Evolutionary conservation across 768 basidiomycete species (phyloP).

Genomic region (Cubamyces lactineus): DNA sequence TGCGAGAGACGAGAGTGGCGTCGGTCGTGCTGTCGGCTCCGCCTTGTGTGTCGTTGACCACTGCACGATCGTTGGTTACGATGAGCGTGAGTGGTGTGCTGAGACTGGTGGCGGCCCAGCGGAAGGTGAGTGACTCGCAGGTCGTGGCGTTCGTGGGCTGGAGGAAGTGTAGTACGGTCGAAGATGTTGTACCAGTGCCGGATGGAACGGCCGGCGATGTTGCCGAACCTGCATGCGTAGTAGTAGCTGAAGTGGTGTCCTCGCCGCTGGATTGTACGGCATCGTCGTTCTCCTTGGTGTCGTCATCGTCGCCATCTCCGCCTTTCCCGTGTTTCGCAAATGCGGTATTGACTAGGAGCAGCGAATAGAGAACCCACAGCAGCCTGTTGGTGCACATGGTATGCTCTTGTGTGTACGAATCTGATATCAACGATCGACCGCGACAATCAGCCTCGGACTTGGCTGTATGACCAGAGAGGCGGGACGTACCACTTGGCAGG

Average conservation of each 20-base stretch:
- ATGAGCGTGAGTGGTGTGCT: slow-evolving; percentile 30
- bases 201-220: slow-evolving; percentile 6
- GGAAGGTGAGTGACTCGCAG: slow-evolving; percentile 32
- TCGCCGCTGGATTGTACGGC: not conserved
- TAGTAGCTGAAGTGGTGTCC: not conserved
- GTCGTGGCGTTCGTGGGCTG: slow-evolving; percentile 35
- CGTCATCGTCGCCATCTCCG: slow-evolving; percentile 11
- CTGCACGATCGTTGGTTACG: slow-evolving; percentile 26
- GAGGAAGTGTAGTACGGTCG: slow-evolving; percentile 30
- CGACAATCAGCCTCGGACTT: too few species aligned
- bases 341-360: not conserved
- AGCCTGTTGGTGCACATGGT: not conserved
- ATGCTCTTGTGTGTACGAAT: not conserved
- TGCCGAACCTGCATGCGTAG: not conserved
- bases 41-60: not conserved
- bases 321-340: slow-evolving; percentile 15
- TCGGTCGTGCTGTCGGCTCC: not conserved
- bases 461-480: too few species aligned
- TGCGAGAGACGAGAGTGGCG: slow-evolving; percentile 26
- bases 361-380: not conserved
- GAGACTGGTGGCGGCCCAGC: slow-evolving; percentile 31
- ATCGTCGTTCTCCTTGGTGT: not conserved
- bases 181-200: not conserved
- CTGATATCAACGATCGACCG: too few species aligned
- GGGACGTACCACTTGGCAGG: too few species aligned